Conservation (phyloP, 371 early-diverging fungal genomes). For the Actinomucor elegans region DNA sequence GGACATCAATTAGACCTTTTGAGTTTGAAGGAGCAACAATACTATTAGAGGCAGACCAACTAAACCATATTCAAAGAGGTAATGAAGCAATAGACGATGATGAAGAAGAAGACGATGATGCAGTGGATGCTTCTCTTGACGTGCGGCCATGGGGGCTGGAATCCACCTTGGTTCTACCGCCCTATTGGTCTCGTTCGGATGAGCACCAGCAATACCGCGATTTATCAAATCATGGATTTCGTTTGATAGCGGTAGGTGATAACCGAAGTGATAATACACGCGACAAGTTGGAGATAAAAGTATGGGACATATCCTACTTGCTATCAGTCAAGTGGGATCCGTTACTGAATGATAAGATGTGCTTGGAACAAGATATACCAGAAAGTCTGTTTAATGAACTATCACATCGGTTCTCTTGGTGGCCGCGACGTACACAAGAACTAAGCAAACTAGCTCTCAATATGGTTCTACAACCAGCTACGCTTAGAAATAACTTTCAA, state of each 20-base stretch:
- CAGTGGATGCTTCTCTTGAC: slow-evolving; percentile 6
- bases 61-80: too few relatives aligned
- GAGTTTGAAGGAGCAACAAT: not conserved
- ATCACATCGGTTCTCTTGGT: slow-evolving; percentile 31
- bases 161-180: slow-evolving; percentile 41
- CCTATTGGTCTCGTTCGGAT: slow-evolving; percentile 21
- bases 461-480: slow-evolving; percentile 20
- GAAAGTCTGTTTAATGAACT: not conserved
- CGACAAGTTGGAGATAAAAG: slow-evolving; percentile 41
- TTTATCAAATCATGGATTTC: slow-evolving; percentile 7
- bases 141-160: slow-evolving; percentile 47
- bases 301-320: slow-evolving; percentile 46
- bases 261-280: slow-evolving; percentile 91
- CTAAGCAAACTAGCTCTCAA: slow-evolving; percentile 24
- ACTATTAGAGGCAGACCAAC: not conserved
- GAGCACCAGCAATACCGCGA: not conserved
- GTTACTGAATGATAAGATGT: not conserved
- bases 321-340: slow-evolving; percentile 32
- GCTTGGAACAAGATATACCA: not conserved
- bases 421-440: slow-evolving; percentile 28
- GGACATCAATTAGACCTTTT: too few relatives aligned
- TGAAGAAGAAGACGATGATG: slow-evolving; percentile 21
- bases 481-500: not conserved
- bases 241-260: slow-evolving; percentile 82
- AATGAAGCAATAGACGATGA: not conserved